These are phyloP conservation scores for Lactuca saligna DNA, from an alignment of 129 eudicot genomes.

Conservation along the genomic window DNA sequence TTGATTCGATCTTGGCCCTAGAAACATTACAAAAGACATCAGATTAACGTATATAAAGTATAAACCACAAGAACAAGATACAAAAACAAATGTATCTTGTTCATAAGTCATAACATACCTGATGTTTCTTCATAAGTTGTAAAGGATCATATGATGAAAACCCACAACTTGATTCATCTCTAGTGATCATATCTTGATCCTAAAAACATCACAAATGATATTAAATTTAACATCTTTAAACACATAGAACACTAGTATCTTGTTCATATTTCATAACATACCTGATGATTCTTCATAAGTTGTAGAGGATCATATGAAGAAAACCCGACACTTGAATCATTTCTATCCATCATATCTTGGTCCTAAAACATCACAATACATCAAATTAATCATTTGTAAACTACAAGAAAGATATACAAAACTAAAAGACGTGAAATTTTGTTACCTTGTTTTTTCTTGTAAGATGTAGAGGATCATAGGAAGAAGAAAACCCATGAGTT, in stretches of 20 bases:
- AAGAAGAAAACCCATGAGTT: conserved; percentile 36
- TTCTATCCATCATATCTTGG: conserved; percentile 22
- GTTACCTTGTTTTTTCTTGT: conserved; percentile 29
- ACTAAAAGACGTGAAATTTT: background rate
- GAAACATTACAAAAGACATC: no score
- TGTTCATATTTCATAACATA: background rate
- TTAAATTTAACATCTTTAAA: no score
- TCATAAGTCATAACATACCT: background rate
- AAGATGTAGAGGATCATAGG: conserved; percentile 38
- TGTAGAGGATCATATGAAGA: conserved; percentile 12
- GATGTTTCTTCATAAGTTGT: background rate
- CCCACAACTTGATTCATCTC: conserved; percentile 16
- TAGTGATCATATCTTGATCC: background rate
- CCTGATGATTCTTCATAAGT: background rate
- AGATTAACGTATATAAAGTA: no score
- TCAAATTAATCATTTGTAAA: background rate
- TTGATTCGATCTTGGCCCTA: background rate
- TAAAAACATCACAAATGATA: background rate
- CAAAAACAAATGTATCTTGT: no score
- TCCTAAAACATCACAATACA: conserved; percentile 10
- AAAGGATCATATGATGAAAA: conserved; percentile 18
- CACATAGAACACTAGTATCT: background rate
- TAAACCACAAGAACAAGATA: no score
- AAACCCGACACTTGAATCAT: conserved; percentile 27
- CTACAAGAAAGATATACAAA: background rate